phyloP scores from a whole-genome alignment of 192 early-diverging fungal species.

The Coemansia reversa region DNA sequence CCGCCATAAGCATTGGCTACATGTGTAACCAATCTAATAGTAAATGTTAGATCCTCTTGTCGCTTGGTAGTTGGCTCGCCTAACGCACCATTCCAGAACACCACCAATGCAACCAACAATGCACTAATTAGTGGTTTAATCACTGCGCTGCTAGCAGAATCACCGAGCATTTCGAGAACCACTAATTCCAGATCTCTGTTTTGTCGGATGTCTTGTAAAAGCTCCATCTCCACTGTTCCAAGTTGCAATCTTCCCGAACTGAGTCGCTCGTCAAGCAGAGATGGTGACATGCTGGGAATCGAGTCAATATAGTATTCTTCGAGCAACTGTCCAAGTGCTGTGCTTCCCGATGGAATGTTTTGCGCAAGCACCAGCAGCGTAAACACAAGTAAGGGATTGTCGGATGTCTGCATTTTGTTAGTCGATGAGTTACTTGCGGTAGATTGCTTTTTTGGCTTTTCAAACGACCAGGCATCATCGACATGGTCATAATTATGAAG shows the following conservation, averaged over 20 bases:
- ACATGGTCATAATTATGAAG: conserved; percentile 19
- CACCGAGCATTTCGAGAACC: conserved; percentile 11
- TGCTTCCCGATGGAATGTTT: conserved; percentile 2
- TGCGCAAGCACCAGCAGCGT: conserved; percentile 20
- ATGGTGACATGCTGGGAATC: conserved; percentile 34
- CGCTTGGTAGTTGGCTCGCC: conserved; percentile 30
- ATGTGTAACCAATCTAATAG: conserved; percentile 18
- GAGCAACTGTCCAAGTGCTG: conserved; percentile 24
- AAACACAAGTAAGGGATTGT: conserved; percentile 21
- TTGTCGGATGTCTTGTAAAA: conserved; percentile 32
- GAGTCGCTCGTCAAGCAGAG: conserved; percentile 36
- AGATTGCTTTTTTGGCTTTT: conserved; percentile 7
- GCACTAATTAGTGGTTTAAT: conserved; percentile 32
- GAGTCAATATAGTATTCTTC: conserved; percentile 44
- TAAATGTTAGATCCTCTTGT: conserved; percentile 30
- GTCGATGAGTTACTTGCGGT: not conserved
- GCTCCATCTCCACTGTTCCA: conserved; percentile 39
- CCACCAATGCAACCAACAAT: conserved; percentile 30
- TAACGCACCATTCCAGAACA: conserved; percentile 46
- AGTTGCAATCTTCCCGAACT: conserved; percentile 18
- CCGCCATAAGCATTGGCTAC: conserved; percentile 19
- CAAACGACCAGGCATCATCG: conserved; percentile 43
- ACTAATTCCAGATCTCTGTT: conserved; percentile 31
- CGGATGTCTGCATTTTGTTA: not conserved
- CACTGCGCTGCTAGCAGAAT: conserved; percentile 7